Base-by-base conservation (phyloP, 2,329 filamentous ascomycete species). In the Coniochaeta pulveracea region DNA sequence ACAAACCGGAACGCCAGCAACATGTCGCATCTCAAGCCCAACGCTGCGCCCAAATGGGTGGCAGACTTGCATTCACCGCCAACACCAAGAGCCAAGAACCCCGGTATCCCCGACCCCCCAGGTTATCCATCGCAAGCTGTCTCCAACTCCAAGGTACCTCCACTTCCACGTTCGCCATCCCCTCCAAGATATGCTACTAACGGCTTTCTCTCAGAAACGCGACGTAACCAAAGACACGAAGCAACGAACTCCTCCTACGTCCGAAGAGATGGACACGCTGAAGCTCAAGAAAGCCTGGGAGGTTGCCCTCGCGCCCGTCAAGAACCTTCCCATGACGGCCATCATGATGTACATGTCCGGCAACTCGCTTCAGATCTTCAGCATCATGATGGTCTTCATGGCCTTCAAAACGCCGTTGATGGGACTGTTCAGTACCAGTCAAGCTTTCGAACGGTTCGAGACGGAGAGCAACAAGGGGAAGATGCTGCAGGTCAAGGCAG, bases 271-370 rank as follows among this genome's bases (percentile, higher is more conserved):
- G 70, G 89, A 96, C 56, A 86, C 81, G 15, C 68, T 98, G 42
- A 96, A 96, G 67, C 66, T 98, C 48, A 98, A 98, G 63, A 98
- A 98, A 58, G 91, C 91, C 0, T 98, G 91, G 91, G 91, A 98
- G 59, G 74, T 98, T 27, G 89, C 91, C 26, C 75, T 98, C 30
- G 89, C 81, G 3, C 91, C 91, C 1, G 80, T 91, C 41, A 98
- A 98, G 65, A 79, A 81, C 54, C 69, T 98, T 29, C 91, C 91
- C 37, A 98, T 98, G 91, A 96, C 93, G 37, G 88, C 80, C 42
- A 89, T 98, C 56, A 95, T 95, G 79, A 96, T 96, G 86, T 98
- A 98, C 71, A 98, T 98, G 91, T 93, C 89, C 19, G 91, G 91
- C 50, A 98, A 96, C 63, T 86, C 85, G 40, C 74, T 98, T 29